Evolutionary conservation across 1,284 basidiomycete genomes (phyloP).

Genomic region (Leccinum angustisporum): DNA sequence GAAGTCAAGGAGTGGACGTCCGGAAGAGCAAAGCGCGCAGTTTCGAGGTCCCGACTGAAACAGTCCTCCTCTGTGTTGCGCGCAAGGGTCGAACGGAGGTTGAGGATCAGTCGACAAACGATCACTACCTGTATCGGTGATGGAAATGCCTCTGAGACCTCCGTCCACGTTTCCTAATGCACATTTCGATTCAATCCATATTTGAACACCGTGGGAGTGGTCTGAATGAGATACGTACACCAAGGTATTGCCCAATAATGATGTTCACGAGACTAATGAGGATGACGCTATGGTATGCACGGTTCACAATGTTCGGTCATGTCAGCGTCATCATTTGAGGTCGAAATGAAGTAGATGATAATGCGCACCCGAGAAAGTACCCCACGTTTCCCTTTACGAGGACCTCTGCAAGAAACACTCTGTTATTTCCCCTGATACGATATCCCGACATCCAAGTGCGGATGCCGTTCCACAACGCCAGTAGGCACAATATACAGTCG

Average conservation of each 20-base stretch:
- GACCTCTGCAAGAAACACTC: conserved; percentile 4
- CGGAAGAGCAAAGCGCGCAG: neutral
- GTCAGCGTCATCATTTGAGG: neutral
- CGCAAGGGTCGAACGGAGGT: conserved; percentile 3
- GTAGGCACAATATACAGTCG: conserved; percentile 13
- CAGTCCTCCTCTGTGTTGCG: neutral
- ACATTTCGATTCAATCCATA: neutral
- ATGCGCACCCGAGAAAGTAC: conserved; percentile 24
- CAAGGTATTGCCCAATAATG: neutral
- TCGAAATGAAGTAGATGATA: neutral
- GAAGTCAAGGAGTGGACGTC: too few relatives aligned
- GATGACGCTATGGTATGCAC: conserved; percentile 10
- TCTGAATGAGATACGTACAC: neutral
- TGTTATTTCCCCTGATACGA: neutral
- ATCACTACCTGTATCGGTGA: neutral
- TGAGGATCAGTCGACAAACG: conserved; percentile 8
- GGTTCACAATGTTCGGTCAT: neutral
- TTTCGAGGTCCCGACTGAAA: neutral
- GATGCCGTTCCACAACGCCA: conserved; percentile 15
- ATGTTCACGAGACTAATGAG: neutral
- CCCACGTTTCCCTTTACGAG: conserved; percentile 17
- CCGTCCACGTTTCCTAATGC: neutral
- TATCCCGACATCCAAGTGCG: conserved; percentile 3
- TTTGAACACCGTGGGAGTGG: neutral
- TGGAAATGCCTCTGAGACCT: neutral